A percentile compares a stretch with the other conserved stretches of the same genome.
Conservation (phyloP, 495 filamentous ascomycete species). For the Hypoxylon crocopeplum region DNA sequence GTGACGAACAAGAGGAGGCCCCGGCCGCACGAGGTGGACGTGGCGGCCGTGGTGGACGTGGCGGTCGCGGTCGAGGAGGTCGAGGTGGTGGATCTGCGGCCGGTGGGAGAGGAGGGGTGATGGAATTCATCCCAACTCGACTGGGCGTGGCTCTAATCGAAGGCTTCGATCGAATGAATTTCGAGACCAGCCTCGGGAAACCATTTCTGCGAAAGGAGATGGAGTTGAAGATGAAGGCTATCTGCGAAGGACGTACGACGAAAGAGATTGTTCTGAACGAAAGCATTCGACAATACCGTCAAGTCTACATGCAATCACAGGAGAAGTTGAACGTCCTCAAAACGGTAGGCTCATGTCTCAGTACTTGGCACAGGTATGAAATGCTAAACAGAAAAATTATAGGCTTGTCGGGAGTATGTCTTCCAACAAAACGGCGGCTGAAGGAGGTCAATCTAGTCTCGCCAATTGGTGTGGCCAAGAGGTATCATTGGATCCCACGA, state of each 20-base stretch:
- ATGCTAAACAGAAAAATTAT: slow-evolving; percentile 34
- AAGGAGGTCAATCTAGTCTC: slow-evolving; percentile 6
- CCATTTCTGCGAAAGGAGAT: slow-evolving; percentile 98
- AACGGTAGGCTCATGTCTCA: slow-evolving; percentile 56
- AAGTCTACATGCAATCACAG: slow-evolving; percentile 79
- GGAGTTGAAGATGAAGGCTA: slow-evolving; percentile 92
- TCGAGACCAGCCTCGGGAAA: slow-evolving; percentile 90
- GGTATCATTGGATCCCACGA: slow-evolving; percentile 11
- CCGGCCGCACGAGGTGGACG: slow-evolving; percentile 46
- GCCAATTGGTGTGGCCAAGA: slow-evolving; percentile 1
- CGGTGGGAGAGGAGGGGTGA: slow-evolving; percentile 60
- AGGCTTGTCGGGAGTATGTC: slow-evolving; percentile 59
- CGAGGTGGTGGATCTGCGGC: slow-evolving; percentile 48
- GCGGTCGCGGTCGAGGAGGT: slow-evolving; percentile 52
- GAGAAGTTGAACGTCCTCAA: slow-evolving; percentile 79
- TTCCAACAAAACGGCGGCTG: slow-evolving; percentile 42
- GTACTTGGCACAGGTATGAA: background rate
- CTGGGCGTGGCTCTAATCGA: slow-evolving; percentile 90
- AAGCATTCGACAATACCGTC: slow-evolving; percentile 82
- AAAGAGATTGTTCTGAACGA: slow-evolving; percentile 76
- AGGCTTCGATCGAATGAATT: slow-evolving; percentile 89
- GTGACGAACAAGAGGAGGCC: slow-evolving; percentile 43
- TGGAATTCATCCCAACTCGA: slow-evolving; percentile 89
- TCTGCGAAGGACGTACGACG: slow-evolving; percentile 85
- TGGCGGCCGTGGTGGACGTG: slow-evolving; percentile 50